Evolutionary conservation across 164 flowering plant genomes (phyloP), one percentile per base, ranked within the genome.

Genomic region (Piper betle): DNA sequence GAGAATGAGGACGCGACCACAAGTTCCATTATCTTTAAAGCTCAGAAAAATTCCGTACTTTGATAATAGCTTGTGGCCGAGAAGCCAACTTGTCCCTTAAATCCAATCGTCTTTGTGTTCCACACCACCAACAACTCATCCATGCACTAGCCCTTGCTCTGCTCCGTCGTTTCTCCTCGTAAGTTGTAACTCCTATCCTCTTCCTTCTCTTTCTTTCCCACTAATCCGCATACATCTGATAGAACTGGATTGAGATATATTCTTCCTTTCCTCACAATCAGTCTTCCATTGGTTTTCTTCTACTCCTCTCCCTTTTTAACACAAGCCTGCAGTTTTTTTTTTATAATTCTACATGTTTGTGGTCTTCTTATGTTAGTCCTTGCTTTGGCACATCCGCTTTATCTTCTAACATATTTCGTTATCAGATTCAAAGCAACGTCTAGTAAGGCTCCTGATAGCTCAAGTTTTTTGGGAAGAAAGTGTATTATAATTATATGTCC

Each of bases 121-220:
- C 68, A 37, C 73, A 72, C 82, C 77, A 72, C 66, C 65, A 59
- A 70, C 74, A 79, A 64, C 80, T 63, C 62, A 79, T 76, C 78
- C 78, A 76, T 52, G 58, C 41, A 52, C 55, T 66, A 56, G 46
- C 58, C 59, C 8, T n/a, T 5, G 50, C 16, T 18, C 62, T 54
- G 41, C 43, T 61, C 62, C 72, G 50, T 64, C 46, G n/a, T n/a
- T n/a, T n/a, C n/a, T n/a, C n/a, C n/a, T n/a, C n/a, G n/a, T n/a
- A n/a, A n/a, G n/a, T n/a, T n/a, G 68, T 3, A 42, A 53, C 62
- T 48, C 59, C 57, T 61, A n/a, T 57, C 54, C 41, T 55, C 55
- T 25, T 40, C 57, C 52, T 46, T 60, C 60, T 61, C 42, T 37
- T 33, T 58, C 64, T 46, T 55, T 52, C 52, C 20, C 19, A n/a